Evolutionary conservation across 768 basidiomycete genomes (phyloP).

Genomic region (Suillus weaverae): DNA sequence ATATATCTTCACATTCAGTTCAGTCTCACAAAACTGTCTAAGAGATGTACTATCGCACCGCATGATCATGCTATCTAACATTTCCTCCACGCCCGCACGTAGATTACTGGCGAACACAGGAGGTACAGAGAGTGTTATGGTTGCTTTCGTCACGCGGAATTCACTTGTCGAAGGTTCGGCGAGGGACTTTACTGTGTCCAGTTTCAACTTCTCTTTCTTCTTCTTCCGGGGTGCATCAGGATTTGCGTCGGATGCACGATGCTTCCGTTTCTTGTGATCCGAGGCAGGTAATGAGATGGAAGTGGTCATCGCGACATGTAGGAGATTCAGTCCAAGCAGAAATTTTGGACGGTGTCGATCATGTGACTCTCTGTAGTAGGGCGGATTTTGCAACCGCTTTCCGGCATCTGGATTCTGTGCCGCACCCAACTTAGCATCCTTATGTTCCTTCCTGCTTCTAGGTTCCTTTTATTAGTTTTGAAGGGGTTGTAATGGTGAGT

Average conservation of each 20-base stretch:
- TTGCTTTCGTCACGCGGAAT: conserved; percentile 64
- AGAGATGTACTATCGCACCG: conserved; percentile 49
- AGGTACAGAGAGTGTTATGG: conserved; percentile 71
- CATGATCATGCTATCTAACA: conserved; percentile 95
- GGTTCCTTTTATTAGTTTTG: conserved; percentile 1
- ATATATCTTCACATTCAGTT: conserved; percentile 64
- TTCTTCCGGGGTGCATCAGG: conserved; percentile 37
- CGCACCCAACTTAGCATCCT: not conserved
- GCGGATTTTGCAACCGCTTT: too few relatives aligned
- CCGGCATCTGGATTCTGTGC: too few relatives aligned
- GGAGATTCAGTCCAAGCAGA: not conserved
- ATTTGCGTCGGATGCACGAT: conserved; percentile 21
- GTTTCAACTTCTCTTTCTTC: conserved; percentile 14
- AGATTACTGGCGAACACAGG: conserved; percentile 78
- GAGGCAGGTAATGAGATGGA: conserved; percentile 6
- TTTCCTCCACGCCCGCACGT: conserved; percentile 77
- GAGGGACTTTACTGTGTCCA: conserved; percentile 40
- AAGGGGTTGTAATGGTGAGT: conserved; percentile 6
- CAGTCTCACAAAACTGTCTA: not conserved
- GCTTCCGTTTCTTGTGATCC: conserved; percentile 43
- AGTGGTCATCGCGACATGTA: conserved; percentile 6
- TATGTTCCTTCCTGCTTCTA: not conserved
- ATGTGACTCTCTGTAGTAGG: not conserved
- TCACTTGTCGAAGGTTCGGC: conserved; percentile 38
- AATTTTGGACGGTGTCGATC: not conserved